Base-by-base conservation (phyloP, 148 eudicot species). In the Drosera capensis region DNA sequence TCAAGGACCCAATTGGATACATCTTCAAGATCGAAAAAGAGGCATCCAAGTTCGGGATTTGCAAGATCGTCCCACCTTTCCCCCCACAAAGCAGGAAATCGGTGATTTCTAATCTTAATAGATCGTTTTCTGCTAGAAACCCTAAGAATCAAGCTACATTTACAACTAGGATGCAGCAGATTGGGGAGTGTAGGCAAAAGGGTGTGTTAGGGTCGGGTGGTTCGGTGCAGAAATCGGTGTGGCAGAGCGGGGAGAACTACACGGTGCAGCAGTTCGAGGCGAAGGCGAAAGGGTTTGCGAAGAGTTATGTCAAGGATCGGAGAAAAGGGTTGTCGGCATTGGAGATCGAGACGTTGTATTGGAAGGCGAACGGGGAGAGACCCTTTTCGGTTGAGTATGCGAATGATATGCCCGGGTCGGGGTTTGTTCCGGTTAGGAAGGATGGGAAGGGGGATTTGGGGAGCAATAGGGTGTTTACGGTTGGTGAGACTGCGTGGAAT, bases 381-480 rank as follows among this genome's bases (percentile, higher is more conserved):
- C 87, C 93, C 46, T 58, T 84, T 46, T 55, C 74, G 8, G 93
- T 90, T 3, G 99, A 84, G 85, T 90, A 90, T 50, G 99, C 99
- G 1, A 90, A 90, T 52, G 99, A 90, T 48, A 78, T 90, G 95
- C 93, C 99, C 0, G 99, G 99, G 6, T 84, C 95, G 8, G 99
- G 76, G 14, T 90, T 90, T 51, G 66, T 25, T 25, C 62, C 66
- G 0, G 31, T 56, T 40, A 68, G 51, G 30, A 60, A 8, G 54
- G 49, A 44, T 45, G 73, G 55, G 35, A 28, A 25, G 49, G 44
- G 19, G 49, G 57, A 48, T 51, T 28, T 52, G 53, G 72, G 62
- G 62, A 86, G 67, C 5, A 35, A 19, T 3, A 59, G 49, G 34
- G 68, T 29, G 15, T 9, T 62, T 40, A 68, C 59, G 2, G 93